Evolutionary conservation across 345 rosid species (phyloP).

Genomic region (Brassica rapa): DNA sequence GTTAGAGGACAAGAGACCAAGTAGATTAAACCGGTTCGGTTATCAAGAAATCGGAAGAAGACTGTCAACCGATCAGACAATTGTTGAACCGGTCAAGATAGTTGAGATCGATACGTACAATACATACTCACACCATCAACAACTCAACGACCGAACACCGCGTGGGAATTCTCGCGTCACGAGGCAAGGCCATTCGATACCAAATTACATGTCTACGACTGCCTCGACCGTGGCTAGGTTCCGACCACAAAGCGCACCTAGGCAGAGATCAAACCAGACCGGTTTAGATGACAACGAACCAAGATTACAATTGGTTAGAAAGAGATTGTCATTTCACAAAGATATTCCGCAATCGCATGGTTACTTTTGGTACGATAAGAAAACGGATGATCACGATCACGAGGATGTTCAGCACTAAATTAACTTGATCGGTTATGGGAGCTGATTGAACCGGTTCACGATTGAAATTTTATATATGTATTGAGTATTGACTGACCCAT

Average conservation of each 20-base stretch:
- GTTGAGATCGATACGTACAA: constrained; percentile 65
- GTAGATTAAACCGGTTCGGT: constrained; percentile 39
- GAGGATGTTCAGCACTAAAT: background rate
- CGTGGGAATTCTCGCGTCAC: constrained; percentile 3
- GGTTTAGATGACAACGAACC: constrained; percentile 16
- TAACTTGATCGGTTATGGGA: background rate
- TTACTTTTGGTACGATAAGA: background rate
- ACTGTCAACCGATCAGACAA: constrained; percentile 55
- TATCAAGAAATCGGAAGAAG: constrained; percentile 47
- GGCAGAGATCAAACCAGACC: constrained; percentile 46
- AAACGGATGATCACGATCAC: background rate
- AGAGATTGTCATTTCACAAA: constrained; percentile 32
- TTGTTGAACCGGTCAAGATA: constrained; percentile 64
- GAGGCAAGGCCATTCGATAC: constrained; percentile 35
- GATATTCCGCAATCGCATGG: constrained; percentile 13
- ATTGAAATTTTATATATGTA: background rate
- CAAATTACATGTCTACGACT: constrained; percentile 83
- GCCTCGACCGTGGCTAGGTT: constrained; percentile 62
- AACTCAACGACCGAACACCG: constrained; percentile 30
- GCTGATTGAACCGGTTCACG: background rate
- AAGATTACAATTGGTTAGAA: background rate
- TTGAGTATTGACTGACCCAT: background rate
- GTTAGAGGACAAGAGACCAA: constrained; percentile 48
- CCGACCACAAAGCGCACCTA: constrained; percentile 72
- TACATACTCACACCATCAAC: constrained; percentile 35